Conservation (phyloP, 2,329 filamentous ascomycete genomes). For the Chalara sp. region DNA sequence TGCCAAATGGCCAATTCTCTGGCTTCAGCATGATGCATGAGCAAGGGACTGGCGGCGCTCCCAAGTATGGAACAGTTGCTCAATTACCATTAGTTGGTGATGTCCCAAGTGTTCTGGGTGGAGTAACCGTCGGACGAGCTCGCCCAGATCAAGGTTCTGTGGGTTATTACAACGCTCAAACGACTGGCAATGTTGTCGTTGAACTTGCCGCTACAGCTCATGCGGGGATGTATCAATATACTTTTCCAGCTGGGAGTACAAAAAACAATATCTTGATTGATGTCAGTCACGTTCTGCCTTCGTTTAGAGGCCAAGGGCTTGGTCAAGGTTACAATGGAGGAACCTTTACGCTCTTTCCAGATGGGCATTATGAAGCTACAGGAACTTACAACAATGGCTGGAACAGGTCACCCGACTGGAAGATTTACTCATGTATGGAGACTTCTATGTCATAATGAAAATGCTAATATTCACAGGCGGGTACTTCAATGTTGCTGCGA, state of each 20-base stretch:
- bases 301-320: constrained; percentile 50
- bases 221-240: constrained; percentile 53
- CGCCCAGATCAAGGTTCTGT: constrained; percentile 43
- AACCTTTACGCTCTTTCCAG: constrained; percentile 42
- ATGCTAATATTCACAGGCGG: constrained; percentile 11
- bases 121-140: constrained; percentile 47
- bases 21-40: constrained; percentile 60
- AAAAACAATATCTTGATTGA: constrained; percentile 46
- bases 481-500: constrained; percentile 18
- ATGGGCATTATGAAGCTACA: constrained; percentile 49
- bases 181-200: constrained; percentile 48
- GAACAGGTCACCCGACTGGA: constrained; percentile 58
- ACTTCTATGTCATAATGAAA: background rate
- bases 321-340: constrained; percentile 56
- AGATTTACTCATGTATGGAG: constrained; percentile 50
- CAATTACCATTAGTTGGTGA: constrained; percentile 48
- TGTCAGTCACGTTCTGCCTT: constrained; percentile 57
- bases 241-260: constrained; percentile 42
- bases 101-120: constrained; percentile 45
- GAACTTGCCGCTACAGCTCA: constrained; percentile 50
- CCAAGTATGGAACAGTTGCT: constrained; percentile 60
- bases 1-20: constrained; percentile 42
- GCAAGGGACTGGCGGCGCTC: constrained; percentile 59
- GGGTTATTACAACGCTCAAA: constrained; percentile 52
- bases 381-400: constrained; percentile 62